Evolutionary conservation across 2,329 filamentous ascomycete species (phyloP).

Genomic region (Meredithiella fracta): DNA sequence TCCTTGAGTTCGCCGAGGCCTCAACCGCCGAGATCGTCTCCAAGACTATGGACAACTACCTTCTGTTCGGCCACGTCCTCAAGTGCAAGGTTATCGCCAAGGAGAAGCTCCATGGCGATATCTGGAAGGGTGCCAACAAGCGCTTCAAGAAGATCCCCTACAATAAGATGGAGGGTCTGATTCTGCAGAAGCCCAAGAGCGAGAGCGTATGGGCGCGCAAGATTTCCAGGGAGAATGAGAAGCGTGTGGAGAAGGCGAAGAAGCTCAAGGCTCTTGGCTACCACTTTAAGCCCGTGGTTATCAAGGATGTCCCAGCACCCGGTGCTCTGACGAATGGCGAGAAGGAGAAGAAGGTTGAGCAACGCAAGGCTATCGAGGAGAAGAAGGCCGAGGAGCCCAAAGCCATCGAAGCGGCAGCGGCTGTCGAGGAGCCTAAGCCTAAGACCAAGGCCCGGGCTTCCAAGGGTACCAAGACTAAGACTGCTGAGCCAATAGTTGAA

Average conservation of each 20-base stretch:
- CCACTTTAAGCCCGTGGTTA: conserved; percentile 55
- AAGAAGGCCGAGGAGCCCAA: conserved; percentile 16
- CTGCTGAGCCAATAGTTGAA: neutral
- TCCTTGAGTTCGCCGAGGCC: conserved; percentile 76
- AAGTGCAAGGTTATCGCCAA: conserved; percentile 67
- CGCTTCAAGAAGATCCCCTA: conserved; percentile 79
- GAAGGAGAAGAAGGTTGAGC: conserved; percentile 15
- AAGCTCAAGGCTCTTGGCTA: conserved; percentile 72
- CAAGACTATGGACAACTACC: conserved; percentile 95
- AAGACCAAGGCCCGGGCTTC: conserved; percentile 22
- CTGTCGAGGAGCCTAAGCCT: conserved; percentile 16
- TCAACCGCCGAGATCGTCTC: conserved; percentile 71
- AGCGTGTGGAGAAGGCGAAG: conserved; percentile 50
- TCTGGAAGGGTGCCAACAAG: conserved; percentile 82
- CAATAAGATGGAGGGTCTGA: conserved; percentile 67
- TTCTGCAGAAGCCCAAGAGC: conserved; percentile 55
- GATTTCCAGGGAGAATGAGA: conserved; percentile 55
- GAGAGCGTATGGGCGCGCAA: conserved; percentile 65
- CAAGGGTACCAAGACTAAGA: neutral
- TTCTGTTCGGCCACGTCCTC: conserved; percentile 85
- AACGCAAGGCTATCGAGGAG: conserved; percentile 26
- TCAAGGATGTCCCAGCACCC: conserved; percentile 41
- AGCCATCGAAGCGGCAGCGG: conserved; percentile 15
- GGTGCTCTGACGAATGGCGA: conserved; percentile 23
- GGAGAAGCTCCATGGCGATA: conserved; percentile 59